Conservation (phyloP, 2,329 filamentous ascomycete genomes). For the Fusarium multiceps region DNA sequence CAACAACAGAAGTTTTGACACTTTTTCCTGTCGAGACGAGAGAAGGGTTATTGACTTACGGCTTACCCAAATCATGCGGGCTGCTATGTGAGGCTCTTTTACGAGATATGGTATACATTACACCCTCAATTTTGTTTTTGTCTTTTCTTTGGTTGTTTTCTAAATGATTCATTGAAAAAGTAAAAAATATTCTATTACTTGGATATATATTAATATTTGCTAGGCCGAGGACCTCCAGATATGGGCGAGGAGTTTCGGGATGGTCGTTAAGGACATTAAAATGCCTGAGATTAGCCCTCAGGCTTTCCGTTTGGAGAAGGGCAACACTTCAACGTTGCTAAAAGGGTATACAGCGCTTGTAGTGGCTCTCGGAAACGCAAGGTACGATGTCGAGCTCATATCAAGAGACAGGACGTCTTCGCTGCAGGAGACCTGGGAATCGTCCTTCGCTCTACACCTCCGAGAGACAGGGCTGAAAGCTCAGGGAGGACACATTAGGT, state of each 20-base stretch:
- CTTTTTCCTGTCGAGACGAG: constrained; percentile 42
- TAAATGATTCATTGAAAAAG: not conserved
- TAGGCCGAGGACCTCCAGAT: constrained; percentile 40
- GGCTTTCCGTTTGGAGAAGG: constrained; percentile 44
- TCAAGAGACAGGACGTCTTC: constrained; percentile 40
- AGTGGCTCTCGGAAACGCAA: constrained; percentile 43
- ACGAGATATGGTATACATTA: constrained; percentile 37
- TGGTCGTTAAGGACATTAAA: constrained; percentile 41
- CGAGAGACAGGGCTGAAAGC: constrained; percentile 43
- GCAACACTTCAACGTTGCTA: constrained; percentile 43
- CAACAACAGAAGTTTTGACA: constrained; percentile 43
- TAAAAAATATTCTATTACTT: not conserved
- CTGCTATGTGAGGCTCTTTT: constrained; percentile 40
- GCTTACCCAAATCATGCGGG: constrained; percentile 41
- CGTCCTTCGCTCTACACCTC: constrained; percentile 40
- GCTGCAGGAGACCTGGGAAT: constrained; percentile 40
- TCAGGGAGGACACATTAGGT: constrained; percentile 42
- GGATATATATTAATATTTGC: constrained; percentile 9
- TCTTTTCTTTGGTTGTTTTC: not conserved
- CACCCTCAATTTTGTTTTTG: constrained; percentile 9
- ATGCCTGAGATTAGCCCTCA: constrained; percentile 43
- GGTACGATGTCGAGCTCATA: constrained; percentile 42
- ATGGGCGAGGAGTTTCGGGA: constrained; percentile 40
- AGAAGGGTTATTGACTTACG: constrained; percentile 42
- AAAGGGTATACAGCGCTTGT: constrained; percentile 44